A percentile compares a stretch with the other conserved stretches of the same genome.
These are phyloP conservation scores for Discostella stelligera DNA, from an alignment of 352 stramenopile genomes.

Conservation along the genomic window DNA sequence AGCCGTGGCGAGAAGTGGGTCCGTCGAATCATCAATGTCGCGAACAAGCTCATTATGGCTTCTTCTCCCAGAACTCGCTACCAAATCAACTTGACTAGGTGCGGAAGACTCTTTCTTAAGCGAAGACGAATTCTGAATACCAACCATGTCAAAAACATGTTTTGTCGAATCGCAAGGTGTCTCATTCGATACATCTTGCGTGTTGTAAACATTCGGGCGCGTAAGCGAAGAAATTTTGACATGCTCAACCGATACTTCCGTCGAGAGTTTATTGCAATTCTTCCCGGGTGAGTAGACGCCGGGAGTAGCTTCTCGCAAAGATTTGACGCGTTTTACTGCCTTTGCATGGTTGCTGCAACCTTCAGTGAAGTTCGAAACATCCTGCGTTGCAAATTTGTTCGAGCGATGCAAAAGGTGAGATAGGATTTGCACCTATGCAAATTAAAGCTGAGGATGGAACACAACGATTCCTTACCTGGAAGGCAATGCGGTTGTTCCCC, in stretches of 20 bases:
- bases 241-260: neutral
- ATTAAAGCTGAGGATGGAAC: neutral
- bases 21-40: slow-evolving; percentile 87
- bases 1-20: slow-evolving; percentile 85
- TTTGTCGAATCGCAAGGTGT: neutral
- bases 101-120: neutral
- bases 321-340: neutral
- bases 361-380: slow-evolving; percentile 12
- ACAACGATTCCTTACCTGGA: neutral
- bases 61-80: slow-evolving; percentile 18
- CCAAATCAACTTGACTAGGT: neutral
- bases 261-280: neutral
- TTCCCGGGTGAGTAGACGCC: neutral
- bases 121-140: neutral
- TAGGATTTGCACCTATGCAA: neutral
- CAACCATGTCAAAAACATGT: neutral
- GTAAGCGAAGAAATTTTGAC: neutral
- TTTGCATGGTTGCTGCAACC: neutral
- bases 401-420: neutral
- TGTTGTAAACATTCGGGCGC: neutral
- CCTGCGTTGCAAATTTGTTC: neutral
- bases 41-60: slow-evolving; percentile 44
- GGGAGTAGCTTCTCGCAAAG: neutral
- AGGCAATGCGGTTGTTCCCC: neutral
- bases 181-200: neutral